These are phyloP conservation scores for Sideroxylon spinosum DNA, from an alignment of 179 eudicot species.

Conservation along the genomic window DNA sequence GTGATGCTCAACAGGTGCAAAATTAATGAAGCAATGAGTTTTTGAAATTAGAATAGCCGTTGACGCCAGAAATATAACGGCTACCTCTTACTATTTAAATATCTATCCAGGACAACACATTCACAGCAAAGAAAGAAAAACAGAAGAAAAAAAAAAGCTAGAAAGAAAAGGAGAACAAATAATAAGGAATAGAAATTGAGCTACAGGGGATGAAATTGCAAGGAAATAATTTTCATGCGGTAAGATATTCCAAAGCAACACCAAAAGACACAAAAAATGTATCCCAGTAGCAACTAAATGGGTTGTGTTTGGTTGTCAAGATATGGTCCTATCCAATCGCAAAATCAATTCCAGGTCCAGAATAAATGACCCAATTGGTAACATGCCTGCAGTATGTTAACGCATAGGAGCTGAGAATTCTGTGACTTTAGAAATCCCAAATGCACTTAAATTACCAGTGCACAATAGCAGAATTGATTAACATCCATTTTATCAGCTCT, in stretches of 20 bases:
- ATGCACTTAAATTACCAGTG: conserved; percentile 23
- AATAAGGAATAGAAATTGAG: conserved; percentile 25
- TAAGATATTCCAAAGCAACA: conserved; percentile 21
- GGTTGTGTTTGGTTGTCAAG: conserved; percentile 12
- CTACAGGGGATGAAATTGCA: conserved; percentile 19
- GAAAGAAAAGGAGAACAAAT: not conserved
- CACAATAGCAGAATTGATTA: conserved; percentile 17
- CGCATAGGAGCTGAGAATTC: conserved; percentile 26
- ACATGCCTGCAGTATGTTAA: conserved; percentile 41
- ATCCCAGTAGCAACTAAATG: conserved; percentile 16
- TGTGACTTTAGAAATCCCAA: no score
- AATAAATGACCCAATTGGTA: conserved; percentile 29
- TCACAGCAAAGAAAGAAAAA: conserved; percentile 25
- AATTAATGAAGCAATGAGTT: conserved; percentile 46
- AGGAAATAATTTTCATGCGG: conserved; percentile 18
- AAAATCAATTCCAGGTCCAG: conserved; percentile 29
- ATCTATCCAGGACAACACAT: conserved; percentile 26
- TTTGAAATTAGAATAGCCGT: conserved; percentile 33
- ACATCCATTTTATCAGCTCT: conserved; percentile 9
- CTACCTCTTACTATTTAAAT: conserved; percentile 26
- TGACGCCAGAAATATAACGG: conserved; percentile 30
- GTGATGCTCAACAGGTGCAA: conserved; percentile 58
- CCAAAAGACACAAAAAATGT: conserved; percentile 22
- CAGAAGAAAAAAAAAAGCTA: conserved; percentile 15
- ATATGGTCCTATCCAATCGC: conserved; percentile 20